Conservation (phyloP, 805 yeast genomes). For the Ogataea glucozyma region DNA sequence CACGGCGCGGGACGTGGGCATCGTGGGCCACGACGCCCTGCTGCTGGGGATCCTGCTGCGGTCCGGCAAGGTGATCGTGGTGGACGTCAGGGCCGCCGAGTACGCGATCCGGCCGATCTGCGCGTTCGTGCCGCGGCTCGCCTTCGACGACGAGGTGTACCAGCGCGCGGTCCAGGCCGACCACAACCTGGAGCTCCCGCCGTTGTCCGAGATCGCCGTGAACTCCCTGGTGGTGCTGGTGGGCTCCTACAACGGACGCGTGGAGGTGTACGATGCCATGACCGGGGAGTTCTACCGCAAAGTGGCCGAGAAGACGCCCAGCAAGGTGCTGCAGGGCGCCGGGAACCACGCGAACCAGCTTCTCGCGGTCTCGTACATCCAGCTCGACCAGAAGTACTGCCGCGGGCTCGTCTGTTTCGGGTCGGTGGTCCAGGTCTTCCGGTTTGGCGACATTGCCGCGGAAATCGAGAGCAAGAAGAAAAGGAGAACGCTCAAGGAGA, state of each 20-base stretch:
- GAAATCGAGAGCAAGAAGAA: slow-evolving; percentile 19
- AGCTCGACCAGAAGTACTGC: slow-evolving; percentile 24
- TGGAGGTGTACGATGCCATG: slow-evolving; percentile 42
- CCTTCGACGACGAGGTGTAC: slow-evolving; percentile 24
- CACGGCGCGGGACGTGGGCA: slow-evolving; percentile 16
- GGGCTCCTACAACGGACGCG: slow-evolving; percentile 45
- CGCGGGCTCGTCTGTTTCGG: slow-evolving; percentile 45
- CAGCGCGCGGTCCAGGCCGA: slow-evolving; percentile 14
- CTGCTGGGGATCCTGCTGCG: slow-evolving; percentile 36
- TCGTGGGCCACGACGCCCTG: slow-evolving; percentile 35
- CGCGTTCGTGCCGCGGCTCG: slow-evolving; percentile 26
- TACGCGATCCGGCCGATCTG: slow-evolving; percentile 23
- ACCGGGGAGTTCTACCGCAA: slow-evolving; percentile 44
- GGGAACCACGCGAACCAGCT: slow-evolving; percentile 22
- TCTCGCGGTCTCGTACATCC: slow-evolving; percentile 22
- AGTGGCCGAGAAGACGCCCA: slow-evolving; percentile 22
- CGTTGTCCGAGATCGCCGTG: slow-evolving; percentile 31
- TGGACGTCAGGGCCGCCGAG: slow-evolving; percentile 41
- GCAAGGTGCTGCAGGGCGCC: slow-evolving; percentile 17
- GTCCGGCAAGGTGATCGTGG: slow-evolving; percentile 42
- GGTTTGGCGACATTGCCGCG: slow-evolving; percentile 41
- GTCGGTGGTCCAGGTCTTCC: slow-evolving; percentile 46
- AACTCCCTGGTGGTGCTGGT: slow-evolving; percentile 35
- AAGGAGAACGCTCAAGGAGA: slow-evolving; percentile 24
- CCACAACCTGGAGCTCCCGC: slow-evolving; percentile 28